These are phyloP conservation scores for Eucalyptus pauciflora DNA, from an alignment of 345 rosid species.

Conservation along the genomic window DNA sequence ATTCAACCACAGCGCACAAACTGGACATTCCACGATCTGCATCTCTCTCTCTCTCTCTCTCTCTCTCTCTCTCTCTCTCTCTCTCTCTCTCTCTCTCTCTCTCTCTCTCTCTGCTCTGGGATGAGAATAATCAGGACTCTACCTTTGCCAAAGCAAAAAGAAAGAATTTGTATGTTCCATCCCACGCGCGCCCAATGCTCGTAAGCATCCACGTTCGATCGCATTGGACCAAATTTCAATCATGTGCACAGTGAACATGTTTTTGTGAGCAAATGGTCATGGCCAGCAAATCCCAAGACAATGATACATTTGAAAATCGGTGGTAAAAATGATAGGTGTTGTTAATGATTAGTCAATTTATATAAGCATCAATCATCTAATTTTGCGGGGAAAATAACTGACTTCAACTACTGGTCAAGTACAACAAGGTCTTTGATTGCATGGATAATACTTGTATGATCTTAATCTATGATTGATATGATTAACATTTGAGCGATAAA, in stretches of 20 bases:
- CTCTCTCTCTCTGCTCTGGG: background rate
- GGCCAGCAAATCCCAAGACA: background rate
- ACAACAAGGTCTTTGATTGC: background rate
- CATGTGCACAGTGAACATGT: background rate
- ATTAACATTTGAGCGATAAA: background rate
- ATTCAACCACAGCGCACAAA: constrained; percentile 10
- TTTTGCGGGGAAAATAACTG: background rate
- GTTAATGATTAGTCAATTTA: background rate
- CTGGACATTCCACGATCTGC: constrained; percentile 7
- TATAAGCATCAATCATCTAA: background rate
- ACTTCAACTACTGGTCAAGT: background rate
- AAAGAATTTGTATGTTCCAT: background rate
- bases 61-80: background rate
- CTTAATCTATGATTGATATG: background rate
- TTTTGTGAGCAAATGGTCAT: background rate
- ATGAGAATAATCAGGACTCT: background rate
- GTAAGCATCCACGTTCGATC: background rate
- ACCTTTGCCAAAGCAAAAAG: background rate
- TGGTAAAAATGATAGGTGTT: background rate
- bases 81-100: background rate
- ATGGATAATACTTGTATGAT: background rate
- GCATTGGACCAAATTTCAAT: background rate
- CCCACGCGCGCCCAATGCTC: background rate
- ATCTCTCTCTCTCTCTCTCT: background rate
- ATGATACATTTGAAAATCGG: background rate